Evolutionary conservation across 176 grass and related monocot species (phyloP), one percentile per base, ranked within the genome.

Genomic region (Aegilops bicornis): DNA sequence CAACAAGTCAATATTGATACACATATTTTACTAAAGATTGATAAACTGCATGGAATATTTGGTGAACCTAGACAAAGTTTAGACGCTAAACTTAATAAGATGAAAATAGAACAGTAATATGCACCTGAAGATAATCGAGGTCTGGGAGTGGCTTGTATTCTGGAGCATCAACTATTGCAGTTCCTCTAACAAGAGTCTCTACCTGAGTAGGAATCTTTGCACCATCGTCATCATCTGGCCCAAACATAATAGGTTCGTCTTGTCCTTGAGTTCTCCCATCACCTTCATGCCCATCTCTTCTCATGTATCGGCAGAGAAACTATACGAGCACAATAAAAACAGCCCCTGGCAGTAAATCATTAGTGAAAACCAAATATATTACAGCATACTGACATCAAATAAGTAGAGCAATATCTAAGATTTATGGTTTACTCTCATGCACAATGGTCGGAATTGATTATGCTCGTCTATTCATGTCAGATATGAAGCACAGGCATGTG

Each of bases 61-160:
- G 17, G 47, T 69, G 40, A 60, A 33, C 19, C 48, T 6, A 81
- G 54, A 85, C n/a, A 6, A 77, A 76, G 30, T 78, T 84, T 69
- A 84, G 62, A 86, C 11, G 20, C 48, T 78, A 62, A 83, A 66
- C 20, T 74, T 83, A 24, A 25, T 32, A 39, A 84, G 82, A 39
- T 67, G 17, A 68, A 81, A 64, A 78, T 22, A 45, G 79, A 52
- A 31, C 0, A 5, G 37, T 83, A 64, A 84, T 86, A 68, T 2
- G n/a, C 85, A 96, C 97, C 97, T 97, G 94, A 22, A 99, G 85
- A 85, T 97, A 99, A 87, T 99, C 97, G 25, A 99, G 68, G 83
- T 99, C 97, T 70, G 91, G 97, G 58, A 84, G 90, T 19, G 90
- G 69, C 60, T 99, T 99, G 80, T 99, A 93, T 83, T 94, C 97